Conservation (phyloP, 176 grass and related monocot species). For the Carex littledalei region DNA sequence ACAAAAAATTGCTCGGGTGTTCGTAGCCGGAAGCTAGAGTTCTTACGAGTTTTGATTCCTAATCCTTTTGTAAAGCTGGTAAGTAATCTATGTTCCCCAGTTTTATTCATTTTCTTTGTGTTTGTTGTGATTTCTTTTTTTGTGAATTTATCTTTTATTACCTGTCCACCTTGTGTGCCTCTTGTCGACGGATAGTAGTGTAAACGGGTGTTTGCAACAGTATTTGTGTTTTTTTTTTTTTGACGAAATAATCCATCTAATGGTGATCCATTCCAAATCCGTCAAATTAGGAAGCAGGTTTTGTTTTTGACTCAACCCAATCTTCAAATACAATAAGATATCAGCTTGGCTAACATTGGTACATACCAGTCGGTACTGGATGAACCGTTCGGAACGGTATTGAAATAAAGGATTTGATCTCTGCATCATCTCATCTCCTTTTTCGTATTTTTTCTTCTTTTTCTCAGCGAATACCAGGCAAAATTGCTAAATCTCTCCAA, state of each 20-base stretch:
- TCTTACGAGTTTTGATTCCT: neutral
- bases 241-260: neutral
- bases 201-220: too few relatives aligned
- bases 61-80: conserved; percentile 7
- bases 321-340: neutral
- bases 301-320: neutral
- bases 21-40: neutral
- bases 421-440: neutral
- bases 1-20: neutral
- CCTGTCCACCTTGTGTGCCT: neutral
- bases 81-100: neutral
- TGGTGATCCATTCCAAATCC: neutral
- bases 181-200: neutral
- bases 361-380: neutral
- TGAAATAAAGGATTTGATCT: neutral
- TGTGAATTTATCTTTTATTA: neutral
- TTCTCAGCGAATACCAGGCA: neutral
- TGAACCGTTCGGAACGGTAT: neutral
- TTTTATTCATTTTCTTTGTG: neutral
- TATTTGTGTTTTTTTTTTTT: too few relatives aligned
- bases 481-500: neutral
- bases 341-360: neutral
- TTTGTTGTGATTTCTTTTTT: neutral
- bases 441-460: neutral
- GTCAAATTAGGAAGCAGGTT: neutral